Evolutionary conservation across 2,329 filamentous ascomycete species (phyloP).

Genomic region (Alternaria brassicicola): DNA sequence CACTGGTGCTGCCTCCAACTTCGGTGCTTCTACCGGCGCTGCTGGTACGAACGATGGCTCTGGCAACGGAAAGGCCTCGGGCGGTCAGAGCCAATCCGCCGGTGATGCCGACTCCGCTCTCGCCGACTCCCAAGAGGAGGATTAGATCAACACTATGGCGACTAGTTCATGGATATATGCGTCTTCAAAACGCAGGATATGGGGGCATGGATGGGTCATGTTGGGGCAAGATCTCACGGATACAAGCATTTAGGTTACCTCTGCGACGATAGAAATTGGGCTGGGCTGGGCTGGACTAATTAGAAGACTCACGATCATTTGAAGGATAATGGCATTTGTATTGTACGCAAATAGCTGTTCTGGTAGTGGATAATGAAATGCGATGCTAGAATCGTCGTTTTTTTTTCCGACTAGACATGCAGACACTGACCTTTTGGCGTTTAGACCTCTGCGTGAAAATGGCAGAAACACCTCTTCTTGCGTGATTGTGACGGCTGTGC

Average conservation of each 20-base stretch:
- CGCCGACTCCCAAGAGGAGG: conserved; percentile 23
- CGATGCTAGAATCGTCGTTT: neutral
- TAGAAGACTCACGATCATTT: neutral
- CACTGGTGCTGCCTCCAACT: neutral
- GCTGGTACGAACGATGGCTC: neutral
- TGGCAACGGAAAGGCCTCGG: neutral
- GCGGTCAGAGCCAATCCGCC: conserved; percentile 1
- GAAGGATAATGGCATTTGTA: neutral
- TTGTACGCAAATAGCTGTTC: neutral
- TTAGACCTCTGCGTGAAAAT: too few relatives aligned
- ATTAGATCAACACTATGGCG: conserved; percentile 4
- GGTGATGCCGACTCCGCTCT: conserved; percentile 18
- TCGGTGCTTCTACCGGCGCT: neutral
- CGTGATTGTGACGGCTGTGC: too few relatives aligned
- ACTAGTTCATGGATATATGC: neutral
- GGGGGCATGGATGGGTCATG: neutral
- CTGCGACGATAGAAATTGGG: neutral
- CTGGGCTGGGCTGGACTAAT: neutral
- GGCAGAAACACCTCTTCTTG: too few relatives aligned
- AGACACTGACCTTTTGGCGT: too few relatives aligned
- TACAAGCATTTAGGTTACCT: neutral
- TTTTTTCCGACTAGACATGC: too few relatives aligned
- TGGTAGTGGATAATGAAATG: neutral
- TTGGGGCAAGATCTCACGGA: neutral
- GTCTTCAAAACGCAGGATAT: neutral